phyloP scores from a whole-genome alignment of 768 basidiomycete genomes.

The Gymnopilus junonius region DNA sequence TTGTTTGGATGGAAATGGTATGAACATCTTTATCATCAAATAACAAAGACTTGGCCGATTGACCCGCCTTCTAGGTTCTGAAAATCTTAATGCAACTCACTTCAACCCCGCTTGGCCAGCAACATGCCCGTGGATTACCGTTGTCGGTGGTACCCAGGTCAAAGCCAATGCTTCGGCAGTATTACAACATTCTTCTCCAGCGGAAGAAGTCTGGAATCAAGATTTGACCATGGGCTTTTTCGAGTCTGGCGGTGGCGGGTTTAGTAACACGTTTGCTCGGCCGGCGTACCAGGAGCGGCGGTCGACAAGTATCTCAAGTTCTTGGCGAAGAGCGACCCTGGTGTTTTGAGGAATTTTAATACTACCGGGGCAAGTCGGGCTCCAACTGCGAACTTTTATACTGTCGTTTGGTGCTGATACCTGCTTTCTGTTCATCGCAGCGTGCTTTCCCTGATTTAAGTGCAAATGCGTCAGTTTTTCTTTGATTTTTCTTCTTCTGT shows the following conservation, averaged over 20 bases:
- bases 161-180: constrained; percentile 30
- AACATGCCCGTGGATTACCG: constrained; percentile 51
- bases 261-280: constrained; percentile 42
- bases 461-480: constrained; percentile 45
- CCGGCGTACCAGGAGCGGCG: constrained; percentile 44
- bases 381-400: background rate
- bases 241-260: constrained; percentile 51
- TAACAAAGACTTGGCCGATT: background rate
- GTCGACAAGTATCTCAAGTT: constrained; percentile 42
- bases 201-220: constrained; percentile 47
- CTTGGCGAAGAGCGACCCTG: constrained; percentile 35
- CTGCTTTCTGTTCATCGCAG: constrained; percentile 21
- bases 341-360: constrained; percentile 27
- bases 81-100: constrained; percentile 35
- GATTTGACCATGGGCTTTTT: constrained; percentile 46
- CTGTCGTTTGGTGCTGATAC: background rate
- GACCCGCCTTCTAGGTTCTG: constrained; percentile 26
- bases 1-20: constrained; percentile 40
- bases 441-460: constrained; percentile 55
- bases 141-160: constrained; percentile 55
- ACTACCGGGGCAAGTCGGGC: constrained; percentile 34
- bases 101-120: constrained; percentile 52
- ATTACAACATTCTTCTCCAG: constrained; percentile 35
- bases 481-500: background rate
- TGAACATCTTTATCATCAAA: background rate